phyloP scores from a whole-genome alignment of 805 yeast species.

The Myxozyma lipomycoides region DNA sequence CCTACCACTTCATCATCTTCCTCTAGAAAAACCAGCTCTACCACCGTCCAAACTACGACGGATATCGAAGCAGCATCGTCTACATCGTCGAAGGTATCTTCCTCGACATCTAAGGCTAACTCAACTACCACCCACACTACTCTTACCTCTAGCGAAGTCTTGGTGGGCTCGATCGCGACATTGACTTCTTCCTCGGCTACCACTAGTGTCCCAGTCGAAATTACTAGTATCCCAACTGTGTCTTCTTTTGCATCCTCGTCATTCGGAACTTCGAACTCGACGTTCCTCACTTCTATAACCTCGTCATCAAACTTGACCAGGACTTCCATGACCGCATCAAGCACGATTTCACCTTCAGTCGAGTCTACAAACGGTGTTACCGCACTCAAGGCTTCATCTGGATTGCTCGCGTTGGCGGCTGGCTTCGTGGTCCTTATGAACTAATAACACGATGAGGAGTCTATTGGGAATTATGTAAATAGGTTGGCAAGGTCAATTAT shows the following conservation, averaged over 20 bases:
- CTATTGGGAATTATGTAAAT: no score
- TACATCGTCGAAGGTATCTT: conserved; percentile 7
- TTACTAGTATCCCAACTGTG: neutral
- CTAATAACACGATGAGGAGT: no score
- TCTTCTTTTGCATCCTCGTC: neutral
- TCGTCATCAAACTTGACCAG: neutral
- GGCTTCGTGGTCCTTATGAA: no score
- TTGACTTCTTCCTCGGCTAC: neutral
- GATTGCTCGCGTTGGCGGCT: no score
- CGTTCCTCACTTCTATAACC: neutral
- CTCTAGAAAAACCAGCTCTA: neutral
- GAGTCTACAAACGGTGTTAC: no score
- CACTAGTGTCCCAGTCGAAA: neutral
- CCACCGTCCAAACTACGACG: conserved; percentile 2
- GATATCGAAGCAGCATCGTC: conserved; percentile 1
- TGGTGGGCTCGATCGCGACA: no score
- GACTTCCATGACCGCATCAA: no score
- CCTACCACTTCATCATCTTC: conserved; percentile 4
- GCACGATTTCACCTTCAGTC: no score
- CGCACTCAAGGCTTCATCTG: no score
- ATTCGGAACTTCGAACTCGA: neutral
- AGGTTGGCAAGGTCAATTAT: no score
- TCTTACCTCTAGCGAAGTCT: no score
- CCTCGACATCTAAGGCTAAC: neutral
- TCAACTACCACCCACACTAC: neutral